Base-by-base conservation (phyloP, 208 protist species). In the Crithidia mellificae region DNA sequence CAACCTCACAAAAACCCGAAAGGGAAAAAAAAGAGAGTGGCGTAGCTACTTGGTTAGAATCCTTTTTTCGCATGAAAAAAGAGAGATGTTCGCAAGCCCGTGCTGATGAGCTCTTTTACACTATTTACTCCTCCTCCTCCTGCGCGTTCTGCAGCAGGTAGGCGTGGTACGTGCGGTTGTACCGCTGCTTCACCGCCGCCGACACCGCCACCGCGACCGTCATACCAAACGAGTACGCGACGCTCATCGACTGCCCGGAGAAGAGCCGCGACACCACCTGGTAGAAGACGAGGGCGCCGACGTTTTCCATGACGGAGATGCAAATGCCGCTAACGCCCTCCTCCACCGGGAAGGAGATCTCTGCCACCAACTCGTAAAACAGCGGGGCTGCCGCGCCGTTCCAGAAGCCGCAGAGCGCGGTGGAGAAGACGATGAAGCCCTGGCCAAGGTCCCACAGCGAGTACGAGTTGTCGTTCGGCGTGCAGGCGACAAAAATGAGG, bases 181-280 rank as follows among this genome's bases (percentile, higher is more conserved):
- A 95, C 30, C 84, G 81, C 72, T 95, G 84, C 57, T 85, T 88
- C 51, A 95, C 86, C 11, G 75, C 73, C 0, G 84, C 84, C 39
- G 79, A 80, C 15, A 95, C 70, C 12, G 81, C 84, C 17, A 95
- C 76, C 2, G 83, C 79, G n/a, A 92, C 57, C 29, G 80, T 82
- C 86, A 95, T 95, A 49, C 89, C 89, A 39, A 90, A 84, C 4
- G 89, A 90, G 68, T 92, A 95, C 22, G 90, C 90, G 17, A 91
- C 74, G 55, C 81, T 92, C 87, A 95, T 91, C 15, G 77, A 87
- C 72, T 95, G 78, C 0, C 81, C 85, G 0, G 46, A 61, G 71
- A 91, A 93, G 53, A 89, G 79, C 32, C 75, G 69, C 2, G 85
- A 90, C 15, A 95, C 81, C 12, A 92, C 65, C 72, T 95, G 87